phyloP scores from a whole-genome alignment of 2,329 filamentous ascomycete genomes.

The Fusarium nygamai region DNA sequence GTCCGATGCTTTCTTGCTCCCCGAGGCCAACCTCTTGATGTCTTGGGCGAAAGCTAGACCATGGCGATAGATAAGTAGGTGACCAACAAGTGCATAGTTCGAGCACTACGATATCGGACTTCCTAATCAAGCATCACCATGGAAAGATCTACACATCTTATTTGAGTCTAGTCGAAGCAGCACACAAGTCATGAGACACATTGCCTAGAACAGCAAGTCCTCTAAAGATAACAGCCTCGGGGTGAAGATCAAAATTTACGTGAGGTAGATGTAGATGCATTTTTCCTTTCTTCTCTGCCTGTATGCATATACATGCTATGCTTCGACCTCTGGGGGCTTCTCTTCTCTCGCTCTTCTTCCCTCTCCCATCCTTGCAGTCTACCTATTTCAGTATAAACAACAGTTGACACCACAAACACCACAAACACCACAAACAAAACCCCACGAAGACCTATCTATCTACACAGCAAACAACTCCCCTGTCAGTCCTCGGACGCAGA shows the following conservation, averaged over 20 bases:
- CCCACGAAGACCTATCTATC: background rate
- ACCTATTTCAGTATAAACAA: background rate
- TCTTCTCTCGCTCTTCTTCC: background rate
- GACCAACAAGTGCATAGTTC: background rate
- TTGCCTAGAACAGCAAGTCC: slow-evolving; percentile 7
- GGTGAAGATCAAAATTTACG: background rate
- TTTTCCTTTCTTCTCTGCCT: background rate
- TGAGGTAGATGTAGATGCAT: background rate
- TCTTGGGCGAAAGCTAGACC: background rate
- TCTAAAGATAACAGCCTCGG: background rate
- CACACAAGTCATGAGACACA: slow-evolving; percentile 19
- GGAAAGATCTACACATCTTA: background rate
- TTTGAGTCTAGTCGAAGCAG: background rate
- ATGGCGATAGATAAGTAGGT: background rate
- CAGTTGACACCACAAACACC: background rate
- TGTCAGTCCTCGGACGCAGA: slow-evolving; percentile 14
- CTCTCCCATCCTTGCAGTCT: background rate
- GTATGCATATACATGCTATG: too few relatives aligned
- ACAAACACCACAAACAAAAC: background rate
- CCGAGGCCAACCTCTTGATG: background rate
- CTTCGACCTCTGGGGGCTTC: background rate
- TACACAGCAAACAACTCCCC: background rate
- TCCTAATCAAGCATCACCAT: slow-evolving; percentile 8
- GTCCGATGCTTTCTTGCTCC: too few relatives aligned
- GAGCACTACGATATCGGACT: slow-evolving; percentile 1